Conservation (phyloP, 331 rosid genomes). For the Malus hybrid region DNA sequence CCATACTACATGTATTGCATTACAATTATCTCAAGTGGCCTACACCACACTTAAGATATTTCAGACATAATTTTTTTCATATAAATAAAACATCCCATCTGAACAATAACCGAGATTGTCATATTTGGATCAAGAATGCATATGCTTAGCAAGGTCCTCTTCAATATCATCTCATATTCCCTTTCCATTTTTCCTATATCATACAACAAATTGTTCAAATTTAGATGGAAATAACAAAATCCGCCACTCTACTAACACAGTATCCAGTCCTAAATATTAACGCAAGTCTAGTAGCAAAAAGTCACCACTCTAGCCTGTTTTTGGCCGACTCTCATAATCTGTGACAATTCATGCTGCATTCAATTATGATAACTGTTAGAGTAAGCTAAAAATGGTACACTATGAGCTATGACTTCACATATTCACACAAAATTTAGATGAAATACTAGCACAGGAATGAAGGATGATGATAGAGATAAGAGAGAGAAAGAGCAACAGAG, state of each 20-base stretch:
- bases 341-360: constrained; percentile 43
- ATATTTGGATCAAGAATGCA: constrained; percentile 71
- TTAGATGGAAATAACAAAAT: neutral
- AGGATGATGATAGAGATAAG: too few species aligned
- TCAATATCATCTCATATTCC: constrained; percentile 81
- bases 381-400: too few species aligned
- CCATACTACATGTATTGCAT: neutral
- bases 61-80: neutral
- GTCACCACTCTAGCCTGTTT: constrained; percentile 52
- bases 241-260: neutral
- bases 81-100: constrained; percentile 26
- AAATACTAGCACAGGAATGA: too few species aligned
- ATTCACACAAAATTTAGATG: too few species aligned
- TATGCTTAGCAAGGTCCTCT: constrained; percentile 59
- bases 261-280: neutral
- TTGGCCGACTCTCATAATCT: constrained; percentile 62
- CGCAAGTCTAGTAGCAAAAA: neutral
- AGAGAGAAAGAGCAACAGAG: too few species aligned
- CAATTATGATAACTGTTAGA: too few species aligned
- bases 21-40: neutral
- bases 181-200: constrained; percentile 45
- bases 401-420: too few species aligned
- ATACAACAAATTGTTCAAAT: neutral
- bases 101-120: constrained; percentile 55
- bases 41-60: neutral